Conservation (phyloP, 192 early-diverging fungal species). For the Rhizoclosmatium sp. region DNA sequence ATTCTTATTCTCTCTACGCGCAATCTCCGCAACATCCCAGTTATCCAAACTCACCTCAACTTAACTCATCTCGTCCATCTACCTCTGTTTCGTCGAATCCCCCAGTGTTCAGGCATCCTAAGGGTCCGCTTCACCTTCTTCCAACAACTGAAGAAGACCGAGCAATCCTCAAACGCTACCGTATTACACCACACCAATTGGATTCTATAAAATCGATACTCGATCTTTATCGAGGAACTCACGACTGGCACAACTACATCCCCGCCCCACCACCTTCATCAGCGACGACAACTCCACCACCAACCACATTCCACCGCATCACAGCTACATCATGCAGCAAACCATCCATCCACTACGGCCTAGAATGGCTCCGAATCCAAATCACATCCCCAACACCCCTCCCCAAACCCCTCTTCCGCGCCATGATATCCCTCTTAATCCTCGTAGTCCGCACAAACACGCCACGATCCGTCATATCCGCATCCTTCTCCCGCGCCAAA, state of each 20-base stretch:
- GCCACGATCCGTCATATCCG: slow-evolving; percentile 37
- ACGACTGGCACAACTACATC: slow-evolving; percentile 52
- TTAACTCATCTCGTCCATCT: not conserved
- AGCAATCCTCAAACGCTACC: slow-evolving; percentile 11
- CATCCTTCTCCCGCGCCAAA: slow-evolving; percentile 36
- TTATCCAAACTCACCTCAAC: not conserved
- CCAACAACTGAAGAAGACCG: slow-evolving; percentile 46
- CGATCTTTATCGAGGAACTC: slow-evolving; percentile 40
- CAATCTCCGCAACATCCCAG: not conserved
- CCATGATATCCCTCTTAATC: slow-evolving; percentile 44
- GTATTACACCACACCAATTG: slow-evolving; percentile 35
- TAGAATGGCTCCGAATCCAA: slow-evolving; percentile 49
- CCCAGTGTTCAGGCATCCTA: not conserved
- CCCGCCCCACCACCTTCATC: slow-evolving; percentile 13
- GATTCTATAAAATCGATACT: slow-evolving; percentile 29
- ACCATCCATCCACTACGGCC: slow-evolving; percentile 37
- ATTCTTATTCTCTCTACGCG: not conserved
- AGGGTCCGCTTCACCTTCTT: not conserved
- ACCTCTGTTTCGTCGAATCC: not conserved
- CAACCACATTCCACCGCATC: slow-evolving; percentile 27
- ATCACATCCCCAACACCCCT: slow-evolving; percentile 21
- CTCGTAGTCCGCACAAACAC: slow-evolving; percentile 46
- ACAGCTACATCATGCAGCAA: not conserved
- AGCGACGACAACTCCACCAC: not conserved
- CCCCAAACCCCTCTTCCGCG: slow-evolving; percentile 41